Evolutionary conservation across 371 early-diverging fungal species (phyloP), one percentile per base, ranked within the genome.

Genomic region (Actinomortierella wolfii): DNA sequence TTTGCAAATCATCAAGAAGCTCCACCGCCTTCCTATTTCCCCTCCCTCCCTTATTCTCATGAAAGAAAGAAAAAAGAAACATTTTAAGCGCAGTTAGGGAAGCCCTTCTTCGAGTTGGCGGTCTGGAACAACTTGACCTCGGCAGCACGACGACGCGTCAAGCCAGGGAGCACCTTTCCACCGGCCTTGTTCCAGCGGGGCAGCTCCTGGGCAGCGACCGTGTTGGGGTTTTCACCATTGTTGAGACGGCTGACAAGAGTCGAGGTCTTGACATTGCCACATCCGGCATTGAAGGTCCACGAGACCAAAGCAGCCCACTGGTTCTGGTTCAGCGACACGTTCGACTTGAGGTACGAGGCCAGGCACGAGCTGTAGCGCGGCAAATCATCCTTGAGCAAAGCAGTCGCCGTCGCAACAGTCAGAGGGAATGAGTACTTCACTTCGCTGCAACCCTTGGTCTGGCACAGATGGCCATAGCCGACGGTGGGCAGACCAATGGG

Each of bases 281-380:
- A 77, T 18, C 77, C 70, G 26, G 52, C 40, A 43, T 57, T 77
- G 45, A 70, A 77, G 17, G 57, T 51, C 65, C 68, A 77, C 21
- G 76, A 76, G 39, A 49, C 54, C 44, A 77, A 52, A 6, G 77
- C 76, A 1, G 70, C 76, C 59, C 59, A 64, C 58, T 77, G 77
- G 48, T 67, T 75, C 20, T 54, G 50, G 49, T 76, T 76, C 54
- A 71, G 62, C 46, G 47, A 55, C 6, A 59, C 55, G 17, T 44
- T 46, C 24, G 18, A 20, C 17, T 56, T 62, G n/a, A 74, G 69
- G 45, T 73, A 73, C 26, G 17, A 34, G 4, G 54, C 68, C 14
- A 74, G 69, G 45, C 74, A 73, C 26, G 17, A 34, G 4, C 55
- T 51, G 65, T 73, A 75, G 48, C 24, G 28, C 15, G 54, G 53